Conservation (phyloP, 768 basidiomycete genomes). For the Podaxis rugospora region DNA sequence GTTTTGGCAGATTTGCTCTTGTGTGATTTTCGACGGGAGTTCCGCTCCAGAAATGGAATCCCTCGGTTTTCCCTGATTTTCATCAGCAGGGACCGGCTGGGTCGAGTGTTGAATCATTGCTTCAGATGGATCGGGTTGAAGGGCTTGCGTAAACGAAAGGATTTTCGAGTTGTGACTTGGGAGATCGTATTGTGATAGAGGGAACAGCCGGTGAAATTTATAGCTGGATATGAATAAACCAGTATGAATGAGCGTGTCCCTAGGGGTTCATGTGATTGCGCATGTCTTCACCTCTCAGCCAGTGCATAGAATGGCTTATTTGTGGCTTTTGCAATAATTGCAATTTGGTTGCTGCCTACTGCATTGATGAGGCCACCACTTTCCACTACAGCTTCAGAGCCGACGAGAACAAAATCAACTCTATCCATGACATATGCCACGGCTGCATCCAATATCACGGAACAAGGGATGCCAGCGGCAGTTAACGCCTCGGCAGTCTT, state of each 20-base stretch:
- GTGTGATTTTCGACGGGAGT: conserved; percentile 54
- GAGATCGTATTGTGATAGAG: conserved; percentile 85
- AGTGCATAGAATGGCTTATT: conserved; percentile 97
- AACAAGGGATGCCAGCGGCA: conserved; percentile 90
- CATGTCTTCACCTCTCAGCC: conserved; percentile 69
- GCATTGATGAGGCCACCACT: conserved; percentile 91
- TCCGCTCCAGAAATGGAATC: conserved; percentile 18
- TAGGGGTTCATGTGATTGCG: conserved; percentile 18
- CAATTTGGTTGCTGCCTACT: conserved; percentile 95
- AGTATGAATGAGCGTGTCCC: conserved; percentile 14
- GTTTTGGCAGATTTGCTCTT: conserved; percentile 77
- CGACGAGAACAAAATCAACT: conserved; percentile 92
- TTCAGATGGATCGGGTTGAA: conserved; percentile 18
- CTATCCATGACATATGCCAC: conserved; percentile 97
- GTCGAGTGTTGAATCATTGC: not conserved
- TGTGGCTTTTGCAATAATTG: conserved; percentile 89
- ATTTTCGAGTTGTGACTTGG: conserved; percentile 76
- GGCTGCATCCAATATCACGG: conserved; percentile 92
- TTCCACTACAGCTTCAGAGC: conserved; percentile 97
- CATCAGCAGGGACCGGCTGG: not conserved
- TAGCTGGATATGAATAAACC: conserved; percentile 51
- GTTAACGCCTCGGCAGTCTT: conserved; percentile 88
- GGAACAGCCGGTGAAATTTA: conserved; percentile 96
- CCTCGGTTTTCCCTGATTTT: not conserved
- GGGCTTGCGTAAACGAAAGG: conserved; percentile 59